Conservation (phyloP, 129 eudicot genomes). For the Solidago caesia region DNA sequence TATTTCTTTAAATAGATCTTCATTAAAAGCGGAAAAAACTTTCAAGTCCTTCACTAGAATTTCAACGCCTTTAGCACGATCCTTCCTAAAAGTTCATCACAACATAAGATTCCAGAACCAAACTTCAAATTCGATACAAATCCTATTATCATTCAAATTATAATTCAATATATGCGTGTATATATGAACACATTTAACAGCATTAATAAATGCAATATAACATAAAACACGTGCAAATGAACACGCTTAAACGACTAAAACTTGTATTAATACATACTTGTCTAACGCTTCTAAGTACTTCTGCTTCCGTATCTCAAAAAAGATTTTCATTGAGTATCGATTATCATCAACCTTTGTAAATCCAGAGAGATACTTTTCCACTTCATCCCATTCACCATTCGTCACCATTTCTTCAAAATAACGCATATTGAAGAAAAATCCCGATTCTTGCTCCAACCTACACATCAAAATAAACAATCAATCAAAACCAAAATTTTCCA, state of each 20-base stretch:
- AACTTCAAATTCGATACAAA: neutral
- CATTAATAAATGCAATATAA: conserved; percentile 16
- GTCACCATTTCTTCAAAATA: conserved; percentile 75
- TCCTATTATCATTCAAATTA: neutral
- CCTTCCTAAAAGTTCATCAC: conserved; percentile 47
- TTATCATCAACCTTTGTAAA: conserved; percentile 82
- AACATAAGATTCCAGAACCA: conserved; percentile 20
- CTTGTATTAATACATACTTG: conserved; percentile 37
- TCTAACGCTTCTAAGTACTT: conserved; percentile 84
- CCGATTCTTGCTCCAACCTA: conserved; percentile 88
- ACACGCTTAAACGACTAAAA: conserved; percentile 1
- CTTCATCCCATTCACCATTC: conserved; percentile 83
- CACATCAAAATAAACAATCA: conserved; percentile 6
- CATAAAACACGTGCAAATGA: neutral
- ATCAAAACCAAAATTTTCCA: conserved; percentile 8
- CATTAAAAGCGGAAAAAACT: conserved; percentile 68
- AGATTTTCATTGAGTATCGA: conserved; percentile 76
- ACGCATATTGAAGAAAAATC: conserved; percentile 79
- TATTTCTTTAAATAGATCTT: conserved; percentile 65
- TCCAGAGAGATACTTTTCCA: conserved; percentile 69
- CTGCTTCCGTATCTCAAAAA: conserved; percentile 81
- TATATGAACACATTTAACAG: conserved; percentile 5
- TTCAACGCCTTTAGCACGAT: conserved; percentile 63
- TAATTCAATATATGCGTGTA: neutral
- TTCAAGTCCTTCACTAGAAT: conserved; percentile 69